Conservation (phyloP, 345 rosid species). For the Pistacia atlantica region DNA sequence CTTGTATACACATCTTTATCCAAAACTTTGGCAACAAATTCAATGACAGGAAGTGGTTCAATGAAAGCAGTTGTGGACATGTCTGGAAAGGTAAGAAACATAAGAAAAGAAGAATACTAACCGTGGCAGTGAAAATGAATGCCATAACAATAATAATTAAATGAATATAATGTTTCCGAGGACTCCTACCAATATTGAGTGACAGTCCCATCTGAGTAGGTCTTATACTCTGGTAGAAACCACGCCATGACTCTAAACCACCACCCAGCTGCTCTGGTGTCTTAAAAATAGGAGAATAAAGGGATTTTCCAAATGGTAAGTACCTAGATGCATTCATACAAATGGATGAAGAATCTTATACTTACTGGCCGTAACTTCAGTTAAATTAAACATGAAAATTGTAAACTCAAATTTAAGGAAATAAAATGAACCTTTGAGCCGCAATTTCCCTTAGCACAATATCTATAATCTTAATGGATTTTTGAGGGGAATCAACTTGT, state of each 20-base stretch:
- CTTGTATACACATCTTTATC: slow-evolving; percentile 35
- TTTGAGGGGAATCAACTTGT: slow-evolving; percentile 42
- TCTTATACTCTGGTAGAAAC: slow-evolving; percentile 48
- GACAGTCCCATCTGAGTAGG: slow-evolving; percentile 53
- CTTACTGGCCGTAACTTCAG: not conserved
- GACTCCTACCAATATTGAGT: slow-evolving; percentile 40
- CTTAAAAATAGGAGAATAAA: slow-evolving; percentile 35
- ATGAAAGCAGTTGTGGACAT: slow-evolving; percentile 41
- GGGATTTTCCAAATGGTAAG: slow-evolving; percentile 35
- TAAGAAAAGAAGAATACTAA: not conserved
- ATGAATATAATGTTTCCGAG: not conserved
- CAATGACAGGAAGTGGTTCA: slow-evolving; percentile 42
- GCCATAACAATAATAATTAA: not conserved
- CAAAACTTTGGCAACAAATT: slow-evolving; percentile 41
- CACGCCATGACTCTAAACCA: slow-evolving; percentile 47
- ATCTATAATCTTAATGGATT: slow-evolving; percentile 40
- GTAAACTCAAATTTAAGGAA: not conserved
- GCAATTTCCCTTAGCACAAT: slow-evolving; percentile 38
- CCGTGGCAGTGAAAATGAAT: not conserved
- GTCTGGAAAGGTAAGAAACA: slow-evolving; percentile 19
- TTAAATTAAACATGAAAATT: not conserved
- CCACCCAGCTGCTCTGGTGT: slow-evolving; percentile 33
- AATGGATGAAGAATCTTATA: not conserved
- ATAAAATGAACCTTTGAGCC: slow-evolving; percentile 25
- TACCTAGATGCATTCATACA: slow-evolving; percentile 20